Percentiles rank a stretch among this genome's conserved stretches.
phyloP scores from a whole-genome alignment of 2,329 filamentous ascomycete species.

The Clarireedia paspali region DNA sequence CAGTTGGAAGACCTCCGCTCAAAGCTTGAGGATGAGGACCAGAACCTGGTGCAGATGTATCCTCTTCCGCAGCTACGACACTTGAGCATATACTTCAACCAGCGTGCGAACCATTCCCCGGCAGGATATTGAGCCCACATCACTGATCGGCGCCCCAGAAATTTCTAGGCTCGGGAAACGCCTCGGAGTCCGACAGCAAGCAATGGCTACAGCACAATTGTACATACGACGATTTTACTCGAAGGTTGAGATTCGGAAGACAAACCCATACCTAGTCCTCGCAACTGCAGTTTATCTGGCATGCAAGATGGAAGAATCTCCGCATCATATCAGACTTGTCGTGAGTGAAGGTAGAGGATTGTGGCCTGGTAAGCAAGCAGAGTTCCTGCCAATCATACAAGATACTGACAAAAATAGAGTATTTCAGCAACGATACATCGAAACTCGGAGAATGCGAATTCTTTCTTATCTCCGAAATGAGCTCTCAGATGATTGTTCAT shows the following conservation, averaged over 20 bases:
- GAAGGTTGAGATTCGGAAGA: slow-evolving; percentile 82
- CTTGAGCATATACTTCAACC: slow-evolving; percentile 85
- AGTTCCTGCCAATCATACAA: neutral
- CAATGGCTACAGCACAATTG: slow-evolving; percentile 86
- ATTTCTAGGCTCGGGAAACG: slow-evolving; percentile 77
- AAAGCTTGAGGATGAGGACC: slow-evolving; percentile 70
- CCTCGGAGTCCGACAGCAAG: slow-evolving; percentile 80
- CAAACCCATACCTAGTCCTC: slow-evolving; percentile 87
- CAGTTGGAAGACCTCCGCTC: slow-evolving; percentile 69
- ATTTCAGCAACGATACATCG: slow-evolving; percentile 55
- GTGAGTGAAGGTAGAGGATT: slow-evolving; percentile 77
- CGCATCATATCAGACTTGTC: slow-evolving; percentile 89
- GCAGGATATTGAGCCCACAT: neutral
- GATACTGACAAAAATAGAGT: slow-evolving; percentile 36
- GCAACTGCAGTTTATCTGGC: slow-evolving; percentile 93
- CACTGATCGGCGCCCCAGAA: slow-evolving; percentile 43
- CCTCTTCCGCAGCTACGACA: slow-evolving; percentile 75
- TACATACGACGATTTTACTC: slow-evolving; percentile 93
- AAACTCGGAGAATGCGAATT: slow-evolving; percentile 72
- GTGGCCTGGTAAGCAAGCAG: slow-evolving; percentile 54
- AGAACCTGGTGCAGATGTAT: slow-evolving; percentile 66
- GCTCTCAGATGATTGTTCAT: slow-evolving; percentile 65
- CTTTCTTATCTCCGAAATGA: slow-evolving; percentile 65
- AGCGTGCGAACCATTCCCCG: slow-evolving; percentile 52
- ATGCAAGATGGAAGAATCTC: slow-evolving; percentile 96